phyloP scores from a whole-genome alignment of 139 green algal species.

The Prasinococcaceae sp. region DNA sequence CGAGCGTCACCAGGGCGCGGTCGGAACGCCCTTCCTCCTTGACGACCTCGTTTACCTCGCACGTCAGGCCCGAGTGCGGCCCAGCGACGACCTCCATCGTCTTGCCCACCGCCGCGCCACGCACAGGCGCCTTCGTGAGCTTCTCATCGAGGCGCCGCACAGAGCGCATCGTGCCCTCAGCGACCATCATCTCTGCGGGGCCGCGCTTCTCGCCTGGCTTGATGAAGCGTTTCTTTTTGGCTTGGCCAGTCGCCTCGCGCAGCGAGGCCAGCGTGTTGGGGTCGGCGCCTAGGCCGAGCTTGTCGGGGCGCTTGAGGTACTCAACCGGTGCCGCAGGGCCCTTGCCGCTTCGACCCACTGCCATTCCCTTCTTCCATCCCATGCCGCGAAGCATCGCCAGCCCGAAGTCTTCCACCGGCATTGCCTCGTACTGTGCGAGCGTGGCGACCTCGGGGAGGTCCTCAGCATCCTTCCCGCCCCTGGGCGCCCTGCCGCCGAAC shows the following conservation, averaged over 20 bases:
- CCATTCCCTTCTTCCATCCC: constrained; percentile 31
- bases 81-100: constrained; percentile 25
- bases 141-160: constrained; percentile 30
- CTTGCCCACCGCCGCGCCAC: constrained; percentile 27
- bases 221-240: constrained; percentile 21
- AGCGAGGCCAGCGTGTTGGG: constrained; percentile 11
- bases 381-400: constrained; percentile 35
- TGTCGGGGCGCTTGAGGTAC: constrained; percentile 22
- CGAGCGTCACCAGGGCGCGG: constrained; percentile 18
- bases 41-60: constrained; percentile 12
- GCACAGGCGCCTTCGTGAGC: constrained; percentile 20
- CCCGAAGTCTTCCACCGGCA: constrained; percentile 41
- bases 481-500: too few relatives aligned
- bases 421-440: constrained; percentile 26
- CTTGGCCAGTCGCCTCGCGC: constrained; percentile 3
- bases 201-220: constrained; percentile 27
- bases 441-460: constrained; percentile 9
- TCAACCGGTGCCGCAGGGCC: constrained; percentile 26
- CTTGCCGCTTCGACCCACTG: constrained; percentile 26
- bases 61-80: constrained; percentile 20
- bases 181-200: constrained; percentile 17
- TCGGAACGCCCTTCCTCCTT: constrained; percentile 14
- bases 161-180: constrained; percentile 24
- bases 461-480: constrained; percentile 11
- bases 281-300: constrained; percentile 33